Evolutionary conservation across 1,139 yeast species (phyloP), one percentile per base, ranked within the genome.

Genomic region (Meyerozyma smithsonii): DNA sequence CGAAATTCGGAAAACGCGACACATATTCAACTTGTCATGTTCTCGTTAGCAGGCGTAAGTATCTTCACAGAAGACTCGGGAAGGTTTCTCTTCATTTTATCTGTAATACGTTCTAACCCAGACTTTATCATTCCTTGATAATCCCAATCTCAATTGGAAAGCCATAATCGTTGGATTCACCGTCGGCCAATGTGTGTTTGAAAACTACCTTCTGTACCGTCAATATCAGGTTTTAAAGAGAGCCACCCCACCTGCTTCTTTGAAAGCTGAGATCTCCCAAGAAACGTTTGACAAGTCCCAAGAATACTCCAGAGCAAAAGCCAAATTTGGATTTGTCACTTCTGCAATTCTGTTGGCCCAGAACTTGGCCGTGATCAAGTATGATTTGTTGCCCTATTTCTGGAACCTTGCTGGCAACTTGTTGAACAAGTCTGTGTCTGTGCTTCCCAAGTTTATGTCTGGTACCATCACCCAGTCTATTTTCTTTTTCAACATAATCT

Each of bases 241-340:
- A 37, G 69, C 72, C 33, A 68, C 74, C 15, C 76, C 80, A 18
- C 96, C 96, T 15, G 64, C 66, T 5, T 75, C 83, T 8, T 67
- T 90, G 45, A 73, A 77, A 47, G 78, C 74, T 25, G 85, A 80
- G 54, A 77, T 85, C 42, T 78, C 82, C 38, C 72, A 77, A 36
- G 85, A 84, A 44, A 86, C 92, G 3, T 87, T 86, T 51, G 72
- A 72, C 39, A 85, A 88, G 58, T 79, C 96, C 3, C 90, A 86
- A 56, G 77, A 73, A 26, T 92, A 92, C 58, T 79, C 95, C 4
- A 67, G 85, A 34, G 86, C 96, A n/a, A 90, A 89, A 59, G 75
- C 89, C 39, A 69, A 72, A 52, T 89, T 88, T 57, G 74, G 84
- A 1, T 69, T 86, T 41, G 61, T 85, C 41, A 61, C 77, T 19